These are phyloP conservation scores for Jatropha podagrica DNA, from an alignment of 441 rosid species.

Conservation along the genomic window DNA sequence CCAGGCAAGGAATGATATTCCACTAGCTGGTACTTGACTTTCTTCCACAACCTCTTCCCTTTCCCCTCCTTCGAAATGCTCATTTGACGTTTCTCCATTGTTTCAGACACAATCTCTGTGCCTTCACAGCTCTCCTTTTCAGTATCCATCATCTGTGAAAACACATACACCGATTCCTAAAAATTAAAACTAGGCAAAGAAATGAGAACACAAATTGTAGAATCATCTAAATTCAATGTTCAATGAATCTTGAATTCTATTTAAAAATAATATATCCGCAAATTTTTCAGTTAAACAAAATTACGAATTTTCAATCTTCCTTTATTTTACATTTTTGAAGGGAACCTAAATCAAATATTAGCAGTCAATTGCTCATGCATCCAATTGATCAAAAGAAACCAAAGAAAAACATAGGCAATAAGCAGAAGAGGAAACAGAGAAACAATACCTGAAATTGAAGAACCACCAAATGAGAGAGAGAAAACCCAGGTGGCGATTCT, in stretches of 20 bases:
- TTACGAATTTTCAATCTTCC: not conserved
- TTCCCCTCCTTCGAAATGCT: constrained; percentile 44
- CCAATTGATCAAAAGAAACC: not conserved
- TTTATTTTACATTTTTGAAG: not conserved
- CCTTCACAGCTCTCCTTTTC: constrained; percentile 25
- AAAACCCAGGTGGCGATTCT: constrained; percentile 34
- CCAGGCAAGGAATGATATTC: constrained; percentile 81
- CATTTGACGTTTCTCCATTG: constrained; percentile 33
- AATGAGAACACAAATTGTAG: not conserved
- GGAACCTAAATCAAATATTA: no score
- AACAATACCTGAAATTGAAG: constrained; percentile 36
- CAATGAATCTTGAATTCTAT: not conserved
- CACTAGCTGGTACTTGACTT: constrained; percentile 81
- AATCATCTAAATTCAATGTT: not conserved
- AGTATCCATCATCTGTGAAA: constrained; percentile 32
- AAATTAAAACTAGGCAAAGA: not conserved
- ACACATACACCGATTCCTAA: not conserved
- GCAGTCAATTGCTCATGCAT: no score
- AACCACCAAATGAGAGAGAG: constrained; percentile 22
- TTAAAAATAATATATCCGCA: not conserved
- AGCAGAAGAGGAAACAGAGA: constrained; percentile 1
- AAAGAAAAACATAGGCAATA: not conserved
- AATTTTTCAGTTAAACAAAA: no score
- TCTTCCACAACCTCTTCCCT: constrained; percentile 81
- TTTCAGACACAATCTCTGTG: constrained; percentile 34